phyloP scores from a whole-genome alignment of 495 filamentous ascomycete species.

The Hypoxylon subgilvum region DNA sequence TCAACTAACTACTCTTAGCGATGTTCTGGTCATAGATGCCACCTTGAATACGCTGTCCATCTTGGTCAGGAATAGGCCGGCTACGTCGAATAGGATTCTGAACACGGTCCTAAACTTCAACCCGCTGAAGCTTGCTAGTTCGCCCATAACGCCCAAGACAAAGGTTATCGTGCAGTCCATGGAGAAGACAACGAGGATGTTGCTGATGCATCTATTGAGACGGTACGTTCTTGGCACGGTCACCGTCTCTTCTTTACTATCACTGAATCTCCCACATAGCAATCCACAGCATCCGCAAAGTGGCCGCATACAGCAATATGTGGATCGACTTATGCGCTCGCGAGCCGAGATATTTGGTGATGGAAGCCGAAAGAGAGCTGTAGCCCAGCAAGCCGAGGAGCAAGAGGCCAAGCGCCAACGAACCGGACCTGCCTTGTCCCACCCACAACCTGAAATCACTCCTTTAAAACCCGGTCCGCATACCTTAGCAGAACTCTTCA shows the following conservation, averaged over 20 bases:
- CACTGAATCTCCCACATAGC: conserved; percentile 53
- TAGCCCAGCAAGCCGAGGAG: conserved; percentile 69
- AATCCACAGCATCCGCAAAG: conserved; percentile 71
- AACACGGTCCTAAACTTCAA: conserved; percentile 88
- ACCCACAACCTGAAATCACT: conserved; percentile 60
- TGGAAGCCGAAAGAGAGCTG: conserved; percentile 73
- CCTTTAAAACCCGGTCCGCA: conserved; percentile 75
- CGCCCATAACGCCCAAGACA: conserved; percentile 75
- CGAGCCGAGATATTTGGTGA: conserved; percentile 79
- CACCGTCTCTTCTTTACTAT: neutral
- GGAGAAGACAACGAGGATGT: conserved; percentile 84
- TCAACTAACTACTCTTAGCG: conserved; percentile 64
- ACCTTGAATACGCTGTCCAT: conserved; percentile 85
- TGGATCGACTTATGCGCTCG: conserved; percentile 76
- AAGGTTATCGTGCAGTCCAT: conserved; percentile 88
- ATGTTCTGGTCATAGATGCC: conserved; percentile 87
- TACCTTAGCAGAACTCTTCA: conserved; percentile 80
- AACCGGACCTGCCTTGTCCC: conserved; percentile 35
- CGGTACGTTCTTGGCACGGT: conserved; percentile 55
- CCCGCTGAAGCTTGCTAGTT: conserved; percentile 76
- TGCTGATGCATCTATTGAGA: conserved; percentile 80
- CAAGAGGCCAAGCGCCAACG: conserved; percentile 54
- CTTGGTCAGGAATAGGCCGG: conserved; percentile 78
- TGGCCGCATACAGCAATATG: conserved; percentile 77
- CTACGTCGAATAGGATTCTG: conserved; percentile 82